A percentile compares a stretch with the other conserved stretches of the same genome.
Evolutionary conservation across 2,329 filamentous ascomycete species (phyloP).

Genomic region (Cucurbitaria berberidis): DNA sequence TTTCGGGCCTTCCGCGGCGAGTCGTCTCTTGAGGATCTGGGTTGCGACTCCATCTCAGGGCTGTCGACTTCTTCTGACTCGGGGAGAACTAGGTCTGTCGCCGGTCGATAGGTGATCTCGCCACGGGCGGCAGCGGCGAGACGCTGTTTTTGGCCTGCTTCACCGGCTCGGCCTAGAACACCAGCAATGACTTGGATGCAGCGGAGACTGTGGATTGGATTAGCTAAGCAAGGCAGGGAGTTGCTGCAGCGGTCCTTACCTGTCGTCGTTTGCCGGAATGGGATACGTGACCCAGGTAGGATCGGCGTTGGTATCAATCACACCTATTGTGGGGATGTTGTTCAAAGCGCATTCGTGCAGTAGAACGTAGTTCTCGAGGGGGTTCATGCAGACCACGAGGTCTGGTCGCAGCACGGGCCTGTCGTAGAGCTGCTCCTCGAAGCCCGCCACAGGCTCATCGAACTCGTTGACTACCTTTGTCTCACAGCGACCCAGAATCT

Average conservation of each 20-base stretch:
- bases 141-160: slow-evolving; percentile 74
- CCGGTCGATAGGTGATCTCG: slow-evolving; percentile 63
- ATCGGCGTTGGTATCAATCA: slow-evolving; percentile 92
- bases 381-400: slow-evolving; percentile 90
- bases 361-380: slow-evolving; percentile 86
- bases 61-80: slow-evolving; percentile 18
- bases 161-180: slow-evolving; percentile 81
- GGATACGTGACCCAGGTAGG: slow-evolving; percentile 95
- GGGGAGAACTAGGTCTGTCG: slow-evolving; percentile 26
- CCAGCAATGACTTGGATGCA: slow-evolving; percentile 82
- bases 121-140: slow-evolving; percentile 67
- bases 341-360: slow-evolving; percentile 89
- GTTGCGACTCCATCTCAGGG: background rate
- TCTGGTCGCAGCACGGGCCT: slow-evolving; percentile 79
- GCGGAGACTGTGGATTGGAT: slow-evolving; percentile 67
- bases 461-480: slow-evolving; percentile 78
- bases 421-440: slow-evolving; percentile 68
- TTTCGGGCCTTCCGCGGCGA: background rate
- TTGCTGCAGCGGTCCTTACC: slow-evolving; percentile 56
- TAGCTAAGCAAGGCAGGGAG: slow-evolving; percentile 2
- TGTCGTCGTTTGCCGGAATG: slow-evolving; percentile 96
- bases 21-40: background rate
- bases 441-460: slow-evolving; percentile 70
- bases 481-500: slow-evolving; percentile 75
- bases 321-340: slow-evolving; percentile 89